Evolutionary conservation across 1,284 basidiomycete genomes (phyloP), one percentile per base, ranked within the genome.

Genomic region (Leccinum subfulvum): DNA sequence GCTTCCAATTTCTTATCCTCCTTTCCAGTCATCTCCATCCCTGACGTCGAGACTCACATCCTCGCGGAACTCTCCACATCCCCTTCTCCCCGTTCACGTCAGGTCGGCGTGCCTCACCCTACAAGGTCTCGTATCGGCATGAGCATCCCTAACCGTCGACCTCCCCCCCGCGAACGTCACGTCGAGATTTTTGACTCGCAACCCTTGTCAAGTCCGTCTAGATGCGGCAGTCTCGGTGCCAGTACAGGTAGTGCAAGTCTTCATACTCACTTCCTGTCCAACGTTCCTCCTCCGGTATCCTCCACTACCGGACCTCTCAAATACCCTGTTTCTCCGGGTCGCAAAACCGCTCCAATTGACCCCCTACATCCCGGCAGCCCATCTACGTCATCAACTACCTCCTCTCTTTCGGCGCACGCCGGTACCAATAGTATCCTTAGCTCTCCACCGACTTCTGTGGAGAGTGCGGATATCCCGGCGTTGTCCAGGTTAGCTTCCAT

Each of bases 111-210:
- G 0, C 90, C 88, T 23, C 77, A 79, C 21, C 84, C 78, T 61
- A 81, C 79, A 59, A 87, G 79, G 69, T 78, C 79, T 28, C 85
- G 86, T 51, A 75, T 83, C 21, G 82, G 86, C 4, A 81, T 88
- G 53, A 77, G 83, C 10, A 88, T 88, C 61, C 87, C 86, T 4
- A 79, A 76, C 62, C 79, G 78, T 59, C 77, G 80, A 57, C 78
- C 79, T 59, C 61, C 63, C 26, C 73, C 77, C 14, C 75, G 82
- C 28, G 80, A 87, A 63, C 81, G 85, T 49, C 85, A 89, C 65
- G 89, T 91, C 49, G 87, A 91, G 69, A 91, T 91, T 51, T 89
- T 90, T 68, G 83, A 89, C 68, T 91, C 90, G 4, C 90, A 91
- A 69, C 89, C 89, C 23, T 74, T 91, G 26, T 76, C 85, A 5